Base-by-base conservation (phyloP, 2,329 filamentous ascomycete genomes). In the Penicillium sp. region DNA sequence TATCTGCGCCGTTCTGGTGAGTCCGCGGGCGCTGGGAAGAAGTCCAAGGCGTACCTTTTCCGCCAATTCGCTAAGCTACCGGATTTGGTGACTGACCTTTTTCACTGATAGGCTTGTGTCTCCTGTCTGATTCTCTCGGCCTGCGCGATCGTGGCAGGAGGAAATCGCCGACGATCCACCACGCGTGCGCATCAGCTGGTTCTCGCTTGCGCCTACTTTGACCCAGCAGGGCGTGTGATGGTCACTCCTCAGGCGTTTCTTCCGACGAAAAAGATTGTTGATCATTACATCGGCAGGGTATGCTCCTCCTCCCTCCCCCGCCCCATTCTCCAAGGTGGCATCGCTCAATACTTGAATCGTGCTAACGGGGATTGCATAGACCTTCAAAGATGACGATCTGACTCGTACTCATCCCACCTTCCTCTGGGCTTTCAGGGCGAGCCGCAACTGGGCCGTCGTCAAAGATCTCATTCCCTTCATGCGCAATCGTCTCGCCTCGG, bases 371-470 rank as follows among this genome's bases (percentile, higher is more conserved):
- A 34, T 24, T 12, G 28, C 47, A 4, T 43, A 72, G 68, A 72
- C 66, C 6, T 82, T 81, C 27, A 80, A 84, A 45, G 81, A 84
- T 50, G 88, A 94, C 51, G 80, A 84, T 11, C 90, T 95, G 60
- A 83, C 82, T 47, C 82, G 83, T 25, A 80, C 81, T 0, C 88
- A 95, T 62, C 81, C 86, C 0, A 81, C 90, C 1, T 95, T 93
- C 67, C 82, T 90, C 43, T 95, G 90, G 90, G 84, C 93, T 60
- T 94, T 87, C 63, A 81, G 86, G 48, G 86, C 88, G 3, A 88
- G 86, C 5, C 79, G 83, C 49, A 85, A 90, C 65, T 95, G 90
- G 90, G 64, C 70, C 6, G 78, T 81, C 36, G 77, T 95, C 26
- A 76, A 76, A 46, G 79, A 82, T 39, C 73, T 93, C 4, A 75